Conservation (phyloP, 192 early-diverging fungal genomes). For the Thoreauomyces humboldtii region DNA sequence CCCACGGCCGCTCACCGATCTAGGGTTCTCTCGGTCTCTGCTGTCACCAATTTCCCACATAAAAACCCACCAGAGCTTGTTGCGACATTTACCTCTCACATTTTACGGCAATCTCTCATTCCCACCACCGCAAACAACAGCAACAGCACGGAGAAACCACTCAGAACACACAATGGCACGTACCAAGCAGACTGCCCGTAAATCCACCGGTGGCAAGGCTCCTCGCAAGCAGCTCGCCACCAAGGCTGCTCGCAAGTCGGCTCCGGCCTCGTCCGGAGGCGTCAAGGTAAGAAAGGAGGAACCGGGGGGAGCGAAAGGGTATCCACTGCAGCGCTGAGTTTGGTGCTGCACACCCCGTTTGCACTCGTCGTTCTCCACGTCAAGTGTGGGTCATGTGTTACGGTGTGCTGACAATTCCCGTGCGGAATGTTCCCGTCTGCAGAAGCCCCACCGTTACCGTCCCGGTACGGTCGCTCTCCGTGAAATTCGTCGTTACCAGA, state of each 20-base stretch:
- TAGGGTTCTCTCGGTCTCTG: too few species aligned
- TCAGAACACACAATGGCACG: conserved; percentile 51
- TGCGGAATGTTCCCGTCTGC: conserved; percentile 22
- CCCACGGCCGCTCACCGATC: too few species aligned
- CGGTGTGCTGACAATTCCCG: background rate
- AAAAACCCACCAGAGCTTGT: too few species aligned
- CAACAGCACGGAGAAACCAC: too few species aligned
- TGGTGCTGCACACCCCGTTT: background rate
- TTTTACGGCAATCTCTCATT: too few species aligned
- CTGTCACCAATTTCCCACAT: too few species aligned
- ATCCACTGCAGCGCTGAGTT: too few species aligned
- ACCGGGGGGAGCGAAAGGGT: too few species aligned
- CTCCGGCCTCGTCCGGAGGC: conserved; percentile 82
- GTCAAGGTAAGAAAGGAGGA: conserved; percentile 70
- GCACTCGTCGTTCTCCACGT: background rate
- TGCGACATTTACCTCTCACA: too few species aligned
- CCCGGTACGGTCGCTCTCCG: conserved; percentile 80
- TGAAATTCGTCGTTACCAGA: conserved; percentile 88
- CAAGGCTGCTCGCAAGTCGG: conserved; percentile 97
- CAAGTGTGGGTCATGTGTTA: background rate
- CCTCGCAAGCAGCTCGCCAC: conserved; percentile 93
- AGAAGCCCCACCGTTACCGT: conserved; percentile 89
- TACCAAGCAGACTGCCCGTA: conserved; percentile 95
- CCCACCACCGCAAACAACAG: too few species aligned
- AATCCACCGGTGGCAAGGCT: conserved; percentile 99